These are phyloP conservation scores for Lactarius deliciosus DNA, from an alignment of 768 basidiomycete species.

Conservation along the genomic window DNA sequence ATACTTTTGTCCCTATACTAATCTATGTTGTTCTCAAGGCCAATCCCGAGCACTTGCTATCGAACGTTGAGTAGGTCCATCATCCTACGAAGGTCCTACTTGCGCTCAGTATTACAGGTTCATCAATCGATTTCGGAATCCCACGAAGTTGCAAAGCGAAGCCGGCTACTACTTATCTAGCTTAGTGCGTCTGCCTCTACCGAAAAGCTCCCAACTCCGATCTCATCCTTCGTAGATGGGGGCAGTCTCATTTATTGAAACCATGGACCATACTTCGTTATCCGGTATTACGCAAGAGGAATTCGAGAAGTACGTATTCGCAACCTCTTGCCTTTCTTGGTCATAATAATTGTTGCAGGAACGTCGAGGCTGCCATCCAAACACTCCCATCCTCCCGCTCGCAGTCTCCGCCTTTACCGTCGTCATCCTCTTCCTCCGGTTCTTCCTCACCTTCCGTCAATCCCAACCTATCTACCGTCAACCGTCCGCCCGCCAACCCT, in stretches of 20 bases:
- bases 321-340: not conserved
- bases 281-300: conserved; percentile 94
- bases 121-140: conserved; percentile 92
- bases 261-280: conserved; percentile 93
- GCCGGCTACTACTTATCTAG: conserved; percentile 97
- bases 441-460: conserved; percentile 35
- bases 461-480: conserved; percentile 24
- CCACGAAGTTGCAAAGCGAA: conserved; percentile 87
- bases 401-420: conserved; percentile 36
- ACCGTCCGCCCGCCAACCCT: conserved; percentile 25
- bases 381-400: conserved; percentile 42
- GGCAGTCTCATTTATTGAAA: conserved; percentile 95
- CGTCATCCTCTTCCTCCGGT: conserved; percentile 33
- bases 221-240: conserved; percentile 63
- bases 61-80: conserved; percentile 83
- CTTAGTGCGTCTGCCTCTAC: conserved; percentile 55
- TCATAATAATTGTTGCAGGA: conserved; percentile 35
- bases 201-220: not conserved
- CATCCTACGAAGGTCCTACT: conserved; percentile 3
- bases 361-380: conserved; percentile 62
- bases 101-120: conserved; percentile 53
- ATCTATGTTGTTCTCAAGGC: conserved; percentile 92
- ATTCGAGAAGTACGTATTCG: conserved; percentile 66
- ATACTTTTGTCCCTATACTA: conserved; percentile 91
- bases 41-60: conserved; percentile 91